These are phyloP conservation scores for Paramecium biaurelia DNA, from an alignment of 73 alveolate genomes.

Conservation along the genomic window DNA sequence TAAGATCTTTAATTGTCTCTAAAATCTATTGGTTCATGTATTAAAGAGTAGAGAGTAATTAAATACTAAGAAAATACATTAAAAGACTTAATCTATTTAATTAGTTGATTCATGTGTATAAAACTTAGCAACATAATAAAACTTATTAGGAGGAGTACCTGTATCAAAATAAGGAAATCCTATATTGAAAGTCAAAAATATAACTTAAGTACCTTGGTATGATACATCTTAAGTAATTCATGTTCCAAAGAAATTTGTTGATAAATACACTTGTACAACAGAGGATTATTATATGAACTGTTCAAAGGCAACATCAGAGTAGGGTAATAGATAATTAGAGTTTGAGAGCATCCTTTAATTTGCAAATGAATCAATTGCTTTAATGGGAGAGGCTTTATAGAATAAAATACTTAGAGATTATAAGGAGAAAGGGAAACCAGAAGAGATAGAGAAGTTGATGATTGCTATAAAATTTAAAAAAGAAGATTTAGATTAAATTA, in stretches of 20 bases:
- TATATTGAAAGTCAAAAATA: background rate
- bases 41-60: background rate
- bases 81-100: background rate
- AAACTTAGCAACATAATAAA: background rate
- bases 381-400: conserved; percentile 14
- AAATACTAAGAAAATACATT: background rate
- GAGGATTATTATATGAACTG: background rate
- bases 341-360: background rate
- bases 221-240: background rate
- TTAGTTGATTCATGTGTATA: background rate
- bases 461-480: background rate
- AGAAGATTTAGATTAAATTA: background rate
- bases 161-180: background rate
- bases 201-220: background rate
- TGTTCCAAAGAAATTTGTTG: background rate
- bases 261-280: conserved; percentile 2
- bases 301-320: background rate
- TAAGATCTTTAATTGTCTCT: background rate
- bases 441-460: background rate
- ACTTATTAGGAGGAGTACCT: background rate
- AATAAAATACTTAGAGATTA: background rate
- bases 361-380: background rate
- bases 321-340: background rate
- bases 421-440: conserved; percentile 3
- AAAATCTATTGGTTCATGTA: background rate